Base-by-base conservation (phyloP, 1,284 basidiomycete species). In the Rhodotorula sp. region DNA sequence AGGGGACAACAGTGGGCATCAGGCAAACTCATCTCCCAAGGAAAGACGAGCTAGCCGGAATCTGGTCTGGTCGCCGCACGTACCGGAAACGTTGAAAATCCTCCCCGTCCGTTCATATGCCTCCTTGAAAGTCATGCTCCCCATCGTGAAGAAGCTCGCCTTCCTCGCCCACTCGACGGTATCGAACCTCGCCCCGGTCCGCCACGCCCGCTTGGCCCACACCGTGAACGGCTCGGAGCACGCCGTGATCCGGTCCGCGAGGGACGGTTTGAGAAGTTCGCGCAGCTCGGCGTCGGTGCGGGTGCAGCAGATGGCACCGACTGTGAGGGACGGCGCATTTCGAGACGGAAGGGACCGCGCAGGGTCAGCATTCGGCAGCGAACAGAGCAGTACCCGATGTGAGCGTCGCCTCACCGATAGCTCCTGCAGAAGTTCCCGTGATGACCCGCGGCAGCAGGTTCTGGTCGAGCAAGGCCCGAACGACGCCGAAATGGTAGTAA, bases 111-210 rank as follows among this genome's bases (percentile, higher is more conserved):
- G 86, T 79, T 93, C 84, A 79, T 96, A 98, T 0, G 96, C 96
- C 80, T 99, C 97, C 67, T 88, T 88, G 84, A 99, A 99, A 0
- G 96, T 99, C 86, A 93, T 87, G 1, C 91, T 94, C 6, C 97
- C 97, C 73, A 89, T 86, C 8, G 94, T 98, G 82, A 97, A 98
- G 83, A 93, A 99, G 59, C 88, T 84, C 4, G 91, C 92, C 86
- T 97, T 97, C 76, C 87, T 85, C 16, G 96, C 97, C 97, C 97
- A 99, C 76, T 86, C 79, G 16, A 95, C 84, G 26, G 92, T 90
- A 76, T 97, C 93, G 81, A 98, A 99, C 58, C 96, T 86, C 14
- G 97, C 96, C 16, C 97, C 97, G 0, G 93, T 97, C 76, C 84
- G 85, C 86, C 88, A 88, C 66, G 92, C 89, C n/a, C 96, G 84